Evolutionary conservation across 2,329 filamentous ascomycete species (phyloP).

Genomic region (Colletotrichum caudatum): DNA sequence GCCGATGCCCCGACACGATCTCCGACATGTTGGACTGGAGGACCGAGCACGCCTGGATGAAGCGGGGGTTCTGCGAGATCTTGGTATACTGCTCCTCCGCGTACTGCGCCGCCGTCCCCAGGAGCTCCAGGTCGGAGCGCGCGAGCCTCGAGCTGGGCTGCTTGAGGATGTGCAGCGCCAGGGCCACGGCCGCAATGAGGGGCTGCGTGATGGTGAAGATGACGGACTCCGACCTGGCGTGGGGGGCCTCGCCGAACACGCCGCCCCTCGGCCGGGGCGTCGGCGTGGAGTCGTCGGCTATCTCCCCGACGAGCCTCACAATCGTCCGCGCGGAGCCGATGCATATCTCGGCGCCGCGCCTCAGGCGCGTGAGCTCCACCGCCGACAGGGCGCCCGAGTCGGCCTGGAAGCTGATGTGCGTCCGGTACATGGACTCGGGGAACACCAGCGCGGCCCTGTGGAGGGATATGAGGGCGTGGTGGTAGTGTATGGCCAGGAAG

Average conservation of each 20-base stretch:
- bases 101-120: slow-evolving; percentile 40
- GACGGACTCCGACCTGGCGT: slow-evolving; percentile 8
- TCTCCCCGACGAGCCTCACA: slow-evolving; percentile 22
- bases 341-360: slow-evolving; percentile 23
- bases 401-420: slow-evolving; percentile 39
- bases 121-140: slow-evolving; percentile 43
- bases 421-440: slow-evolving; percentile 37
- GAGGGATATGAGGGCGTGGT: slow-evolving; percentile 42
- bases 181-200: slow-evolving; percentile 42
- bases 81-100: slow-evolving; percentile 42
- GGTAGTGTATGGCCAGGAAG: slow-evolving; percentile 15
- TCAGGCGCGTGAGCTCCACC: slow-evolving; percentile 20
- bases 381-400: slow-evolving; percentile 10
- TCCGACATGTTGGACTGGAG: slow-evolving; percentile 33
- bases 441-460: slow-evolving; percentile 43
- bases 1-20: neutral
- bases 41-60: slow-evolving; percentile 31
- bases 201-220: slow-evolving; percentile 37
- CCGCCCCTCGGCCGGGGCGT: neutral
- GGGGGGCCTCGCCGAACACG: neutral
- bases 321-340: slow-evolving; percentile 28
- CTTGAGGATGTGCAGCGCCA: slow-evolving; percentile 43
- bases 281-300: slow-evolving; percentile 22
- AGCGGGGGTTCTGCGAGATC: slow-evolving; percentile 26
- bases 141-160: slow-evolving; percentile 42